These are phyloP conservation scores for Aspergillus neoniger DNA, from an alignment of 2,329 filamentous ascomycete genomes.

Conservation along the genomic window DNA sequence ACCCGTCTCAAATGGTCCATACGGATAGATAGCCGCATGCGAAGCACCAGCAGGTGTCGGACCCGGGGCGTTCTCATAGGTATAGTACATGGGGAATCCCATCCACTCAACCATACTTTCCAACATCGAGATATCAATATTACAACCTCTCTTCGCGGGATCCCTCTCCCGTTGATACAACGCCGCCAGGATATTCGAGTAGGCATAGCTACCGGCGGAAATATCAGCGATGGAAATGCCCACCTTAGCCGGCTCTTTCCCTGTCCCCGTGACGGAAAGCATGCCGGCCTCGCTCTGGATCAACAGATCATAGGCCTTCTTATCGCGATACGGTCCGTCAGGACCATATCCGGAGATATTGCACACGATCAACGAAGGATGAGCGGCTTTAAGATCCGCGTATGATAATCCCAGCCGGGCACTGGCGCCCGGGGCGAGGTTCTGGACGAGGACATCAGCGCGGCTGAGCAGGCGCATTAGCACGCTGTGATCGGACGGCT, in stretches of 20 bases:
- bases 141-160: conserved; percentile 45
- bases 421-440: conserved; percentile 54
- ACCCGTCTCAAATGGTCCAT: conserved; percentile 56
- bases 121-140: conserved; percentile 60
- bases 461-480: conserved; percentile 48
- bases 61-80: conserved; percentile 48
- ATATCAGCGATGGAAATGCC: conserved; percentile 60
- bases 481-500: conserved; percentile 44
- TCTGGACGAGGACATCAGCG: conserved; percentile 57
- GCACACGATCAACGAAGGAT: conserved; percentile 55
- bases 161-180: conserved; percentile 53
- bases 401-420: conserved; percentile 53
- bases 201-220: conserved; percentile 56
- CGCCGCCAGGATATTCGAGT: conserved; percentile 54
- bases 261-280: conserved; percentile 53
- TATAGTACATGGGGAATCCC: conserved; percentile 59
- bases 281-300: conserved; percentile 58
- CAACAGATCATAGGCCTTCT: conserved; percentile 59
- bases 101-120: conserved; percentile 63
- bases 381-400: conserved; percentile 43
- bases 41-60: conserved; percentile 53
- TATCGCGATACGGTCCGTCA: conserved; percentile 54
- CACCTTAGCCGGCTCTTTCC: conserved; percentile 50
- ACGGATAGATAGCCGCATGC: conserved; percentile 59
- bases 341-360: conserved; percentile 58